Evolutionary conservation across 306 rosid genomes (phyloP), one percentile per base, ranked within the genome.

Genomic region (Spatholobus suberectus): DNA sequence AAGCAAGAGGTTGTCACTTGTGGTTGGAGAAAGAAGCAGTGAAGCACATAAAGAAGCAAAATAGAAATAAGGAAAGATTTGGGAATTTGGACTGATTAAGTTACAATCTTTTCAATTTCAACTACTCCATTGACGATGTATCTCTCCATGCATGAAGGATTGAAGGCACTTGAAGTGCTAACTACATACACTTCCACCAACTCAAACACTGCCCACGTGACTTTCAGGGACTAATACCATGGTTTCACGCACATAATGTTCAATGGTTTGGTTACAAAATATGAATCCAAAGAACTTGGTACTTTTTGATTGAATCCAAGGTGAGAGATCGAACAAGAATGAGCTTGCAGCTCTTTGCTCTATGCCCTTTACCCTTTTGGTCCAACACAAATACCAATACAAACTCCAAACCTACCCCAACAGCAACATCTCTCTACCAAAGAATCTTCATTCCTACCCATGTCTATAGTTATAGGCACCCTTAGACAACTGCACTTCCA

Each of bases 401-500:
- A 68, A 76, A 10, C 54, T 23, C 54, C 74, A 41, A 41, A 69
- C 34, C 29, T 3, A 80, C 83, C 81, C 3, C 91, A 82, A 59
- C 79, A 43, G 23, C 94, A 85, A 81, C 75, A 75, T 68, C 86
- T 67, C 80, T 87, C 18, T 88, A 91, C 65, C 79, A 78, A 66
- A 82, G 97, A 88, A 86, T 61, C 80, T 87, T 73, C 86, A 95
- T 90, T 54, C 97, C 95, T 29, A 85, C 86, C 27, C 92, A 89
- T 89, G 90, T 92, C 84, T 92, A 95, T 79, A 79, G 46, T 84
- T 90, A 95, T 78, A 82, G 43, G 26, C 97, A 95, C 92, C 94
- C 97, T 35, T 95, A 52, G 96, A 95, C 86, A 91, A 85, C 80
- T 92, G 93, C 84, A 83, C 89, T 82, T 95, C 96, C 80, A 47